Base-by-base conservation (phyloP, 2,329 filamentous ascomycete species). In the Endothia cerciana region DNA sequence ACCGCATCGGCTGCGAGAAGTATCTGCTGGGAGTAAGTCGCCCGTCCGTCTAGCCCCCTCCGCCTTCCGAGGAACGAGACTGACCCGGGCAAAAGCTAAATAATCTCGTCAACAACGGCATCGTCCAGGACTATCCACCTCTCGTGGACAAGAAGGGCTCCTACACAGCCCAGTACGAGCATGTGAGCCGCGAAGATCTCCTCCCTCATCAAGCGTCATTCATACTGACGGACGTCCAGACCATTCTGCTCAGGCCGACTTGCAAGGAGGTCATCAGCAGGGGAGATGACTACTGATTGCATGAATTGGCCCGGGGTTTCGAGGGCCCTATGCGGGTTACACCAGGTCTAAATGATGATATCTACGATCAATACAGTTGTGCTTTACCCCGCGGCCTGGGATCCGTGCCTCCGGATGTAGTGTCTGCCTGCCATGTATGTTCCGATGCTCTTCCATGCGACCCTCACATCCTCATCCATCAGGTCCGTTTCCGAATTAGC, bases 131-230 rank as follows among this genome's bases (percentile, higher is more conserved):
- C 53, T 97, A 97, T 76, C 93, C 93, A 47, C 94, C 94, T 38
- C 82, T 97, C 72, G 89, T 91, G 72, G 94, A 97, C 80, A 89
- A 94, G 80, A 97, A 96, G 85, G 94, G 94, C 66, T 96, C 92
- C 33, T 97, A 97, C 78, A 96, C 93, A 33, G 94, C 94, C 70
- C 94, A 97, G 77, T 97, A 89, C 76, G 94, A 97, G 83, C 94
- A 97, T 81, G 93, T 96, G 81, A 85, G 91, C 87, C 8, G 6
- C 30, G 11, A 7, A 0, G 17, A 3, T 5, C 6, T 19, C 22
- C 17, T 15, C 3, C 1, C 4, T 13, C 3, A 1, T 22, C 15
- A 17, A 17, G 3, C 13, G 7, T 40, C 5, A 13, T 43, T 30
- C 57, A 66, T 61, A 70, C 73, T 61, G 33, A 69, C 60, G 11